Conservation (phyloP, 1,284 basidiomycete species). For the Thecaphora thlaspeos region DNA sequence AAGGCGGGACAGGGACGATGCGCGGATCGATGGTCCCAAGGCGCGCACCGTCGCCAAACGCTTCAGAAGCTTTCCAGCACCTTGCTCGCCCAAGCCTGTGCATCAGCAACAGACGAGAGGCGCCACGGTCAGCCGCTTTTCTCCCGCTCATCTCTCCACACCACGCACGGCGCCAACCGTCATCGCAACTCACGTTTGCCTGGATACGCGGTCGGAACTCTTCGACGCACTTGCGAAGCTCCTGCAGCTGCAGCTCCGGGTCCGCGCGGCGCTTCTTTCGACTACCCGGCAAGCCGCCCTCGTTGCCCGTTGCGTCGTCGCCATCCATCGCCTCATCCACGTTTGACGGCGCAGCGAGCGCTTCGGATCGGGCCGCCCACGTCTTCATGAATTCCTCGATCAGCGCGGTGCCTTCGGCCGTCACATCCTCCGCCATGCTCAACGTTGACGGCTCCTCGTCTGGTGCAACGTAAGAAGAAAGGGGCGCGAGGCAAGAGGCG, state of each 20-base stretch:
- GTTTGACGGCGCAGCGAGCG: neutral
- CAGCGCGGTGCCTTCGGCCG: slow-evolving; percentile 75
- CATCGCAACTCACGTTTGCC: slow-evolving; percentile 63
- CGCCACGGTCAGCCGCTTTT: too few species aligned
- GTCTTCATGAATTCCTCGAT: slow-evolving; percentile 75
- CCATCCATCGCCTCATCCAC: too few species aligned
- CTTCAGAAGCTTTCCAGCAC: slow-evolving; percentile 61
- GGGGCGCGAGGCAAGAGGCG: neutral
- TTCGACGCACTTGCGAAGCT: slow-evolving; percentile 69
- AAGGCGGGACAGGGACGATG: too few species aligned
- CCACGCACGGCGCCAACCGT: too few species aligned
- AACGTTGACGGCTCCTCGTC: slow-evolving; percentile 10
- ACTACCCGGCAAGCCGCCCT: slow-evolving; percentile 44
- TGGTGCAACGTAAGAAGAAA: neutral
- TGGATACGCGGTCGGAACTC: slow-evolving; percentile 71
- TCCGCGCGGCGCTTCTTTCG: slow-evolving; percentile 26
- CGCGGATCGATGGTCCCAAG: too few species aligned
- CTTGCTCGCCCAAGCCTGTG: slow-evolving; percentile 68
- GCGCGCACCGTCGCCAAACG: too few species aligned
- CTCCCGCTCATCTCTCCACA: too few species aligned
- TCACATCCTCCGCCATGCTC: slow-evolving; percentile 62
- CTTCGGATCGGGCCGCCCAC: slow-evolving; percentile 64
- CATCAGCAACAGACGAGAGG: too few species aligned
- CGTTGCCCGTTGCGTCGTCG: slow-evolving; percentile 58
- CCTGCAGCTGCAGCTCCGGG: slow-evolving; percentile 67